Conservation (phyloP, 176 grass and related monocot species). For the Raddia guianensis region DNA sequence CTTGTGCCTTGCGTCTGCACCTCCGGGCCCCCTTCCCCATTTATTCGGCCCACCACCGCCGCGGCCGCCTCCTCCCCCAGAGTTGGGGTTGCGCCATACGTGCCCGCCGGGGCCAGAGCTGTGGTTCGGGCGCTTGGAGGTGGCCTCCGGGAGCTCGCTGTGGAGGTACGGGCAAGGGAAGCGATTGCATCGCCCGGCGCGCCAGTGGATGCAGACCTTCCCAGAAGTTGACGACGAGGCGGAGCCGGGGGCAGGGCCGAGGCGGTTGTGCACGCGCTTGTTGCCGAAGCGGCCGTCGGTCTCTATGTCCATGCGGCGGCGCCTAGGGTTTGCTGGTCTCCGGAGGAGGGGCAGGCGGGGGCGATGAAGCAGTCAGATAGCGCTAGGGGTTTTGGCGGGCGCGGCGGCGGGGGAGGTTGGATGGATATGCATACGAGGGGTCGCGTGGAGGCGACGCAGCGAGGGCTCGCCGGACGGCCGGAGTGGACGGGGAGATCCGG, state of each 20-base stretch:
- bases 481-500: constrained; percentile 49
- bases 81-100: constrained; percentile 75
- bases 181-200: constrained; percentile 82
- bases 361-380: not conserved
- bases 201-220: constrained; percentile 90
- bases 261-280: constrained; percentile 58
- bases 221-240: constrained; percentile 38
- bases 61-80: constrained; percentile 31
- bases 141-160: constrained; percentile 65
- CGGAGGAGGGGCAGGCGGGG: constrained; percentile 11
- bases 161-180: constrained; percentile 92
- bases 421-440: not conserved
- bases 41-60: constrained; percentile 43
- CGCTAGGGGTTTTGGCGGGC: constrained; percentile 6
- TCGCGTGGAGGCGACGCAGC: constrained; percentile 52
- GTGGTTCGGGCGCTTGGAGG: constrained; percentile 58
- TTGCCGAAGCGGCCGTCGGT: constrained; percentile 62
- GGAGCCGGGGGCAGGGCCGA: constrained; percentile 41
- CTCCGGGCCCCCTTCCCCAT: constrained; percentile 74
- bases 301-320: constrained; percentile 61
- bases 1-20: constrained; percentile 38
- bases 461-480: constrained; percentile 69
- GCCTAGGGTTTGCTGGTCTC: constrained; percentile 52
- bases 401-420: constrained; percentile 16
- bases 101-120: constrained; percentile 25